These are phyloP conservation scores for Emydomyces testavorans DNA, from an alignment of 2,329 filamentous ascomycete genomes.

Conservation along the genomic window DNA sequence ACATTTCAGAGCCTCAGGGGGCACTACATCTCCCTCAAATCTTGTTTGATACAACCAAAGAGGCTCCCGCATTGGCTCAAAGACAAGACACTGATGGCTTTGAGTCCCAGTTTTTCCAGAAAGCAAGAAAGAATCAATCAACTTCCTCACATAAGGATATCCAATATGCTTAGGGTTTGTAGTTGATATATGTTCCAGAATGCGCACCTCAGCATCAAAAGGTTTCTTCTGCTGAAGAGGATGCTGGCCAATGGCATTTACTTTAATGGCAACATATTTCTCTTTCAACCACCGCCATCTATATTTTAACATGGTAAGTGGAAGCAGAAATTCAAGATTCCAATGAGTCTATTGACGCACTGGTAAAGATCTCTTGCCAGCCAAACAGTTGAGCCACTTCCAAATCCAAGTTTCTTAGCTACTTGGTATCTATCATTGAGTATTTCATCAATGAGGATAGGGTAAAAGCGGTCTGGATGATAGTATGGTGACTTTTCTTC, in stretches of 20 bases:
- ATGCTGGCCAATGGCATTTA: conserved; percentile 19
- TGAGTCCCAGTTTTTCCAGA: conserved; percentile 8
- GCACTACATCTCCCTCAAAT: conserved; percentile 22
- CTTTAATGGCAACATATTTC: conserved; percentile 28
- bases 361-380: conserved; percentile 14
- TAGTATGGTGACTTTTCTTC: conserved; percentile 11
- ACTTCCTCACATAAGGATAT: conserved; percentile 23
- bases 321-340: not conserved
- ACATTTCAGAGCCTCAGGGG: conserved; percentile 24
- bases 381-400: conserved; percentile 18
- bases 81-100: conserved; percentile 29
- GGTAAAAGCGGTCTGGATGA: conserved; percentile 8
- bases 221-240: conserved; percentile 9
- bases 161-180: conserved; percentile 23
- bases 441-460: conserved; percentile 5
- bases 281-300: conserved; percentile 22
- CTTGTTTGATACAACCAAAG: conserved; percentile 25
- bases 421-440: conserved; percentile 13
- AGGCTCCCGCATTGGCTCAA: conserved; percentile 30
- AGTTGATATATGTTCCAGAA: conserved; percentile 17
- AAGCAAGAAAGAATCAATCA: conserved; percentile 26
- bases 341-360: not conserved
- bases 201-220: not conserved
- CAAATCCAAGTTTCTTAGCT: conserved; percentile 17
- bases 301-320: conserved; percentile 1